Base-by-base conservation (phyloP, 345 rosid genomes). In the Gossypium stocksii region DNA sequence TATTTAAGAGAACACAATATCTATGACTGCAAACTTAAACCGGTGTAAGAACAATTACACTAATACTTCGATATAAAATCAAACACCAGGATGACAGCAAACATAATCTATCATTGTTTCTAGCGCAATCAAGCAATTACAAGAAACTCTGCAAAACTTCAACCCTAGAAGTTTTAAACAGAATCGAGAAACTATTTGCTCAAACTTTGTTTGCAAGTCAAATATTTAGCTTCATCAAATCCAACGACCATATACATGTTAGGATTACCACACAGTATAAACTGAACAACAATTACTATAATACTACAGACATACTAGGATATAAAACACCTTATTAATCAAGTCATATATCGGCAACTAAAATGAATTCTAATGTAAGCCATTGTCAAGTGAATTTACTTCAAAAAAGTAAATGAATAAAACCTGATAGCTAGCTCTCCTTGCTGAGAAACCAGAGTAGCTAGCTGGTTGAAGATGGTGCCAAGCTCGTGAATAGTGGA, bases 391-490 rank as follows among this genome's bases (percentile, higher is more conserved):
- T 13, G 17, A 25, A 25, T 34, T 60, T 12, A 1, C 9, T 27
- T 60, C 1, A 20, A 46, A 22, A 66, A 66, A 45, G 11, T 0
- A 20, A 65, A 23, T 0, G 0, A 65, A 23, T 2, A 22, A 57
- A n/a, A 66, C 71, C 71, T 66, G 53, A 66, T 66, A 12, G 71
- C 54, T 45, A 66, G 22, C 53, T 66, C 71, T 45, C 71, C 71
- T 66, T 66, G 71, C 29, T 66, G 71, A 66, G 71, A 66, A 45
- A 66, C 71, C 54, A 66, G 34, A 22, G 54, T 66, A 22, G 71
- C 71, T 13, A 66, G 71, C 34, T 66, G 71, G 53, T 45, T 66
- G 54, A 66, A 66, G 54, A 66, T 66, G 53, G 53, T 66, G 54
- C 71, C 53, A 20, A 66, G 71, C 53, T 66, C 71, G 13, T 66